phyloP scores from a whole-genome alignment of 768 basidiomycete species.

The Cystofilobasidium capitatum region DNA sequence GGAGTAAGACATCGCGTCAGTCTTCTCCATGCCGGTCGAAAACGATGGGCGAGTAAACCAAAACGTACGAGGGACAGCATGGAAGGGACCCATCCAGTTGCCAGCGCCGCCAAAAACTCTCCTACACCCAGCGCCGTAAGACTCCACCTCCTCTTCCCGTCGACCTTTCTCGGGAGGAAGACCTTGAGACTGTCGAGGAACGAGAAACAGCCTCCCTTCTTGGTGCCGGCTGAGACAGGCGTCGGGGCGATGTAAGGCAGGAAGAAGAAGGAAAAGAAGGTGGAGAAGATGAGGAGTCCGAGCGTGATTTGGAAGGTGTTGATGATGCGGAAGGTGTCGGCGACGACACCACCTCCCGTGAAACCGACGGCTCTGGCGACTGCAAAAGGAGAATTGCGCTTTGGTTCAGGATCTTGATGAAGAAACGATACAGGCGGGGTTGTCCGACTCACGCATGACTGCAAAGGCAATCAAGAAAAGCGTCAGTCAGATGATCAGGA shows the following conservation, averaged over 20 bases:
- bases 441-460: neutral
- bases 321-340: conserved; percentile 29
- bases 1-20: too few species aligned
- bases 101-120: conserved; percentile 34
- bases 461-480: too few species aligned
- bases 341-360: conserved; percentile 29
- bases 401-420: too few species aligned
- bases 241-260: conserved; percentile 36
- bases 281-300: conserved; percentile 32
- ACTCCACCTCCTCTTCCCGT: conserved; percentile 17
- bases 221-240: neutral
- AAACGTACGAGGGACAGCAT: too few species aligned
- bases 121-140: conserved; percentile 33
- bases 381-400: neutral
- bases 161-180: conserved; percentile 29
- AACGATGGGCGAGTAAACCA: too few species aligned
- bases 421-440: too few species aligned
- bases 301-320: conserved; percentile 36
- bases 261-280: conserved; percentile 32
- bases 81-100: conserved; percentile 35
- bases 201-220: conserved; percentile 16
- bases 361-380: conserved; percentile 32
- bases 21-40: too few species aligned
- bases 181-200: conserved; percentile 34
- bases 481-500: too few species aligned